Base-by-base conservation (phyloP, 2,329 filamentous ascomycete genomes). In the Endoconidiophora polonica region DNA sequence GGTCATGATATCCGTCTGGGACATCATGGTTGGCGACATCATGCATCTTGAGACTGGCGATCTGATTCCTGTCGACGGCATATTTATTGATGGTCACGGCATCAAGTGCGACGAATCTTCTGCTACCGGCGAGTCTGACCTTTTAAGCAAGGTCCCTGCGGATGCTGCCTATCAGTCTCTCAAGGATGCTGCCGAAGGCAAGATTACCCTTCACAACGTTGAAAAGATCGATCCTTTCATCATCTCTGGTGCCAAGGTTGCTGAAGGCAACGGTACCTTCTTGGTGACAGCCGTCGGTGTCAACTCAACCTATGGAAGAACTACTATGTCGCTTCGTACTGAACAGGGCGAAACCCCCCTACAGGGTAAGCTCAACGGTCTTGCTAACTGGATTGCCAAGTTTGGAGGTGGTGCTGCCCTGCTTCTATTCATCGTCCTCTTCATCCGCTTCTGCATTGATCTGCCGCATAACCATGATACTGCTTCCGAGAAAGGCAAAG, bases 381-480 rank as follows among this genome's bases (percentile, higher is more conserved):
- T 64, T 5, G 61, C 62, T 29, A 52, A 60, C 20, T 58, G 57
- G 33, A 65, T 65, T 46, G 64, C 64, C n/a, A 65, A 62, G 54
- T 54, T 63, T 23, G 74, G 73, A 24, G 77, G 81, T 57, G 76
- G 76, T 50, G 79, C 84, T 29, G 83, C 83, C 42, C 63, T 83
- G 12, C 64, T 88, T 5, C 69, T 90, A 18, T 90, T 91, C 60
- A 65, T 86, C 48, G 81, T 86, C 22, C 69, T 88, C 10, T 77
- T 88, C 58, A 84, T 90, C 67, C 80, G 84, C 58, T 90, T 87
- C 60, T 67, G 85, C 22, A 79, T 73, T 33, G 63, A 71, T 14
- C 69, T 90, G 5, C 72, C 73, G 4, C 58, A 65, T 36, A 77
- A 74, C 57, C 41, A 56, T 20, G 60, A 56, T 0, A 63, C 66